Percentiles rank a stretch among this genome's conserved stretches.
These are phyloP conservation scores for Thraustochytrium sp. DNA, from an alignment of 352 stramenopile genomes.

Conservation along the genomic window DNA sequence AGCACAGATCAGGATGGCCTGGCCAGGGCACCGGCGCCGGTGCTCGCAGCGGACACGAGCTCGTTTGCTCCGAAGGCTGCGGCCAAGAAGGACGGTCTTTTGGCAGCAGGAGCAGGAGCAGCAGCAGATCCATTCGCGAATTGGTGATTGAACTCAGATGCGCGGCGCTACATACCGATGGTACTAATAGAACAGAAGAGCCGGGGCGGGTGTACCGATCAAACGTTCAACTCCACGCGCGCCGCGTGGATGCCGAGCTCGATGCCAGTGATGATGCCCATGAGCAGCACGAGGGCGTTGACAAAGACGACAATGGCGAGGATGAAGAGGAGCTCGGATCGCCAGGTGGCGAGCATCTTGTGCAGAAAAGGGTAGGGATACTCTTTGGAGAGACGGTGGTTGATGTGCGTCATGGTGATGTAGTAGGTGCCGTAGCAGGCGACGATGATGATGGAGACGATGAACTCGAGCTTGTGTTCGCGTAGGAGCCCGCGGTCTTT, in stretches of 20 bases:
- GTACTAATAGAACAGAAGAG: too few relatives aligned
- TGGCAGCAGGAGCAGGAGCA: neutral
- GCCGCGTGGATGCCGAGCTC: neutral
- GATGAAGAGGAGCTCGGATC: neutral
- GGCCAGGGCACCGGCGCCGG: neutral
- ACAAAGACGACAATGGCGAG: slow-evolving; percentile 14
- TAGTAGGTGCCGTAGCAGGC: neutral
- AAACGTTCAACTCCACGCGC: neutral
- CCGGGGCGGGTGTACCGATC: neutral
- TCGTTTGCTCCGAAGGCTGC: too few relatives aligned
- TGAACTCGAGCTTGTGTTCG: slow-evolving; percentile 1
- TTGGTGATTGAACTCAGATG: too few relatives aligned
- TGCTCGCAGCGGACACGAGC: neutral
- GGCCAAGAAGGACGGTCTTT: neutral
- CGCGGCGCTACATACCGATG: too few relatives aligned
- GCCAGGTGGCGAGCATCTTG: slow-evolving; percentile 6
- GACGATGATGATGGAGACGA: neutral
- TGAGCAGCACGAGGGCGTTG: neutral
- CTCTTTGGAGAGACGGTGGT: neutral
- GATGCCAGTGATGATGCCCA: neutral
- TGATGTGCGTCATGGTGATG: slow-evolving; percentile 11
- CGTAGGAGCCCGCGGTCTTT: neutral
- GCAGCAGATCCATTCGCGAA: neutral
- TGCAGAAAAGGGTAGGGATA: slow-evolving; percentile 29
- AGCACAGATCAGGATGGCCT: neutral